These are phyloP conservation scores for Candida lessepsii DNA, from an alignment of 805 yeast genomes.

Conservation along the genomic window DNA sequence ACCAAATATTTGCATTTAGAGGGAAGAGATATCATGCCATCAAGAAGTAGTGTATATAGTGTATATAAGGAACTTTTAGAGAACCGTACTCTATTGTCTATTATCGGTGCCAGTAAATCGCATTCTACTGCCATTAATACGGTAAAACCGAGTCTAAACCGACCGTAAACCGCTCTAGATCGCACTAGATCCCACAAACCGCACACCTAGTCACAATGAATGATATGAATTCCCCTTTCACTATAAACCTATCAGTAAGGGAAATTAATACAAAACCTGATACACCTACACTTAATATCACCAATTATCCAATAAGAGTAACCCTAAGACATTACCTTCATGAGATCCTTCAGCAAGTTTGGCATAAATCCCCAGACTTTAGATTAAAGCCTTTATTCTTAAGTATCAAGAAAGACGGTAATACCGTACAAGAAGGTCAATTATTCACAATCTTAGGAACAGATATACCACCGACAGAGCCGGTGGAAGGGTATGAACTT, in stretches of 20 bases:
- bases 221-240: constrained; percentile 22
- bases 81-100: no score
- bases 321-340: constrained; percentile 24
- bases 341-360: constrained; percentile 28
- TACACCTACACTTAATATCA: constrained; percentile 4
- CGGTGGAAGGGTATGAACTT: constrained; percentile 14
- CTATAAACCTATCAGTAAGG: constrained; percentile 11
- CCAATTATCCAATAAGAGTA: constrained; percentile 17
- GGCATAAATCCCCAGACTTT: constrained; percentile 25
- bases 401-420: constrained; percentile 11
- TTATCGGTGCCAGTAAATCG: no score
- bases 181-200: neutral
- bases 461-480: constrained; percentile 9
- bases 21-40: constrained; percentile 96
- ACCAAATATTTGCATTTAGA: constrained; percentile 85
- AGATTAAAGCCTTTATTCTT: constrained; percentile 27
- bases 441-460: constrained; percentile 13
- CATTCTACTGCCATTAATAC: neutral
- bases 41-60: constrained; percentile 9
- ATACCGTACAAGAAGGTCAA: constrained; percentile 11
- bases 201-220: neutral
- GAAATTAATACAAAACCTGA: constrained; percentile 3
- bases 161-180: neutral
- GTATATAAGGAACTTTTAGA: constrained; percentile 6
- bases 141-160: no score